phyloP scores from a whole-genome alignment of 495 filamentous ascomycete species.

The Cetradonia linearis region DNA sequence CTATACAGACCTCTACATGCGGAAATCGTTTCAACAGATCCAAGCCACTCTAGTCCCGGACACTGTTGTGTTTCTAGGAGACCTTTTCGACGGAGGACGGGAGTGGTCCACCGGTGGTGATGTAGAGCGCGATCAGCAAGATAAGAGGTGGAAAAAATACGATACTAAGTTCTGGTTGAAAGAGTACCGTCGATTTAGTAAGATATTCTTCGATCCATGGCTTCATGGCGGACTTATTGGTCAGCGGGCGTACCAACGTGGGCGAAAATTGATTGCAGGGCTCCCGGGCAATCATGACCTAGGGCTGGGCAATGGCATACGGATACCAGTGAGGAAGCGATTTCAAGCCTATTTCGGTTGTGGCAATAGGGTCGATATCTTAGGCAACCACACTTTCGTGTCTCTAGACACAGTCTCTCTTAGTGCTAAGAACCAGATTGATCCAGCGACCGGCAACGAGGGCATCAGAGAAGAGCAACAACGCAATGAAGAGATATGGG shows the following conservation, averaged over 20 bases:
- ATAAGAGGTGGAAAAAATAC: constrained; percentile 65
- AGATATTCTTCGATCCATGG: constrained; percentile 66
- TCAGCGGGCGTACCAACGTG: constrained; percentile 21
- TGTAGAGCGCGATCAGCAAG: constrained; percentile 38
- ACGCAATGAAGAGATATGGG: constrained; percentile 54
- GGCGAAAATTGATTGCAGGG: constrained; percentile 62
- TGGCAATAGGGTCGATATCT: constrained; percentile 74
- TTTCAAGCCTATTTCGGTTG: constrained; percentile 86
- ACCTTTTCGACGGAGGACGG: constrained; percentile 91
- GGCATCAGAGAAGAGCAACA: constrained; percentile 34
- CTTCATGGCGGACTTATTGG: constrained; percentile 9
- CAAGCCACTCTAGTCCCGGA: constrained; percentile 64
- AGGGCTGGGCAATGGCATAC: constrained; percentile 82
- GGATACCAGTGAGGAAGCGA: constrained; percentile 63
- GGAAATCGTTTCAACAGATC: constrained; percentile 63
- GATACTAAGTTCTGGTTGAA: constrained; percentile 69
- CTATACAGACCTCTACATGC: constrained; percentile 83
- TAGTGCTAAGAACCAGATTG: constrained; percentile 54
- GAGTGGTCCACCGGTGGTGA: constrained; percentile 73
- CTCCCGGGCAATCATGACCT: constrained; percentile 95
- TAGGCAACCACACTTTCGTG: constrained; percentile 94
- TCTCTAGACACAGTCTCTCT: constrained; percentile 81
- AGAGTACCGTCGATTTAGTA: constrained; percentile 70
- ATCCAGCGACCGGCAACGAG: constrained; percentile 39
- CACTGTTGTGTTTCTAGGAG: constrained; percentile 81